phyloP scores from a whole-genome alignment of 805 yeast genomes.

The Kluyveromyces aestuarii region DNA sequence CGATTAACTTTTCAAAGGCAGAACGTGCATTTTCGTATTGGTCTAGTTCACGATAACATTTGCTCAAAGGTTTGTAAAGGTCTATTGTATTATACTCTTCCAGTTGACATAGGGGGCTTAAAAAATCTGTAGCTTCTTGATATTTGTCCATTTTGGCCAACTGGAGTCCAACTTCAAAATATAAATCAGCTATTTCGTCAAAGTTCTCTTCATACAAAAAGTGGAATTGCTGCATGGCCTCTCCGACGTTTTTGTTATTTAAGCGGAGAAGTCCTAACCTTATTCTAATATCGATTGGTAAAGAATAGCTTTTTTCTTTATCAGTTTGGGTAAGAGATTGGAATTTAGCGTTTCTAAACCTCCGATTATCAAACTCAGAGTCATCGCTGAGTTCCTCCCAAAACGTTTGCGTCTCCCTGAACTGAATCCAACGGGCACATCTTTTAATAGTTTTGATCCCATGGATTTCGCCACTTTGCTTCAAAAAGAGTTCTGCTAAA shows the following conservation, averaged over 20 bases:
- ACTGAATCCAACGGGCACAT: conserved; percentile 77
- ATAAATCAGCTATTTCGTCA: conserved; percentile 62
- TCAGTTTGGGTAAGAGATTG: conserved; percentile 31
- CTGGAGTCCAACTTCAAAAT: conserved; percentile 64
- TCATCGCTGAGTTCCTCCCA: conserved; percentile 50
- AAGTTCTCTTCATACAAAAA: conserved; percentile 49
- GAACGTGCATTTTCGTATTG: conserved; percentile 56
- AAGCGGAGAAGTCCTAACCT: conserved; percentile 72
- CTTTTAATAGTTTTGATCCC: conserved; percentile 60
- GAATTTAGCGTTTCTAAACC: conserved; percentile 40
- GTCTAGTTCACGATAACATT: conserved; percentile 66
- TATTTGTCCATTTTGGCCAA: conserved; percentile 60
- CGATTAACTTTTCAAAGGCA: conserved; percentile 46
- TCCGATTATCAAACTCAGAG: conserved; percentile 72
- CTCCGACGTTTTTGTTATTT: conserved; percentile 50
- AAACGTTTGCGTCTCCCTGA: conserved; percentile 43
- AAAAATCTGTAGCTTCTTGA: conserved; percentile 67
- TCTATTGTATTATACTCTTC: conserved; percentile 46
- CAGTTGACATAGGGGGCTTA: conserved; percentile 45
- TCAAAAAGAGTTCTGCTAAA: conserved; percentile 68
- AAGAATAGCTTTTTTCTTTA: conserved; percentile 33
- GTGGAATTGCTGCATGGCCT: conserved; percentile 64
- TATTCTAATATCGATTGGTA: conserved; percentile 83
- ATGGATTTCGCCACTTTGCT: conserved; percentile 39
- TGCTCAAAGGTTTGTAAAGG: conserved; percentile 48